Evolutionary conservation across 345 rosid genomes (phyloP).

Genomic region (Ceriops zippeliana): DNA sequence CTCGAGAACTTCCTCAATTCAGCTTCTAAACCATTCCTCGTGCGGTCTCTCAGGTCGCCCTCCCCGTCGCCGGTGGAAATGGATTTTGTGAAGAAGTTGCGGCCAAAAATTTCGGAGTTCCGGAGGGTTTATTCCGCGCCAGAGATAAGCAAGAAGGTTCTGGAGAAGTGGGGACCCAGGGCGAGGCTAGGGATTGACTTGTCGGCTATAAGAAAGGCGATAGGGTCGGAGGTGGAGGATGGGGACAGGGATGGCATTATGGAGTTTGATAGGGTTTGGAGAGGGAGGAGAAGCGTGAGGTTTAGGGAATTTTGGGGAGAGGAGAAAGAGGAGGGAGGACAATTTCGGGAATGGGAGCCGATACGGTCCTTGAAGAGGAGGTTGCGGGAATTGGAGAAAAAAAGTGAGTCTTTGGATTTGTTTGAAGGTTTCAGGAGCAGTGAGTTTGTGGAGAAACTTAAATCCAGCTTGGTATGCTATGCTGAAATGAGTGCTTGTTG

Average conservation of each 20-base stretch:
- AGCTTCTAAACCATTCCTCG: slow-evolving; percentile 58
- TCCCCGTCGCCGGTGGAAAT: slow-evolving; percentile 45
- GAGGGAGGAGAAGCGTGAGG: slow-evolving; percentile 39
- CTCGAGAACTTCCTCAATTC: slow-evolving; percentile 78
- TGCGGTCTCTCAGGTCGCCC: slow-evolving; percentile 32
- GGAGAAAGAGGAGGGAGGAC: slow-evolving; percentile 37
- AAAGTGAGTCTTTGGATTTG: slow-evolving; percentile 49
- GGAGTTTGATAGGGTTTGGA: slow-evolving; percentile 46
- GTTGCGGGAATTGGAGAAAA: slow-evolving; percentile 78
- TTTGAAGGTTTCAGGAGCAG: slow-evolving; percentile 66
- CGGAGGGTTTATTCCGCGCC: slow-evolving; percentile 93
- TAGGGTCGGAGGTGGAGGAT: slow-evolving; percentile 54
- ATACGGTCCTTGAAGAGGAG: slow-evolving; percentile 66
- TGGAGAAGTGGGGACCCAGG: slow-evolving; percentile 78
- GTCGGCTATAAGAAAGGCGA: slow-evolving; percentile 74
- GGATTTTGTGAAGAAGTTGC: slow-evolving; percentile 78
- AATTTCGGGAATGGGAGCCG: slow-evolving; percentile 72
- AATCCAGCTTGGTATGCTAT: slow-evolving; percentile 72
- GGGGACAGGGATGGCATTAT: slow-evolving; percentile 32
- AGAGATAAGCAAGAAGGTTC: slow-evolving; percentile 74
- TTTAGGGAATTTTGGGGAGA: slow-evolving; percentile 52
- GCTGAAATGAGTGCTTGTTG: background rate
- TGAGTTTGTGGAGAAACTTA: slow-evolving; percentile 80
- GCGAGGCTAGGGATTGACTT: slow-evolving; percentile 72
- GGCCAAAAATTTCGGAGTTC: slow-evolving; percentile 83